phyloP scores from a whole-genome alignment of 352 stramenopile genomes.

The Globisporangium spiculum region DNA sequence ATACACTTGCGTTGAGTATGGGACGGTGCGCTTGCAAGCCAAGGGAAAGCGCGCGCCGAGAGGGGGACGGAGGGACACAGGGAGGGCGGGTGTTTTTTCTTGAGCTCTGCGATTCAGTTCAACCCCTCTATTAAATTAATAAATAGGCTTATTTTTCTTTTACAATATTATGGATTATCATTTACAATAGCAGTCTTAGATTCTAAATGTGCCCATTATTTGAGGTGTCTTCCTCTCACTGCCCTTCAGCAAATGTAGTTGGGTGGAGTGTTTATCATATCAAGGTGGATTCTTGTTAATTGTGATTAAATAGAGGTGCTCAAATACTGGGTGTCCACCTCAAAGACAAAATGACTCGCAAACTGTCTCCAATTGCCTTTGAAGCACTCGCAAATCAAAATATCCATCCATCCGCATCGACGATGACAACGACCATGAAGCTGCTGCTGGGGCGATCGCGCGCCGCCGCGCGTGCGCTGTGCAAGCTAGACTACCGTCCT shows the following conservation, averaged over 20 bases:
- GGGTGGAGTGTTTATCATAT: not conserved
- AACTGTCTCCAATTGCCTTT: not conserved
- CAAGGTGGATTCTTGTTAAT: not conserved
- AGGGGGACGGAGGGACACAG: not conserved
- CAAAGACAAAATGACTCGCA: not conserved
- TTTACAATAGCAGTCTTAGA: too few species aligned
- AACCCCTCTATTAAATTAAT: not conserved
- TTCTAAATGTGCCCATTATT: too few species aligned
- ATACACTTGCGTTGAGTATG: conserved; percentile 7
- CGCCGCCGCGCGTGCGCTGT: not conserved
- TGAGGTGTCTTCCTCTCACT: too few species aligned
- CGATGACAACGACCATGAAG: not conserved
- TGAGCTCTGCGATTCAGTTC: not conserved
- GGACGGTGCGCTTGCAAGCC: not conserved
- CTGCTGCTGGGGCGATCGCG: not conserved
- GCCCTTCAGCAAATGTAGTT: too few species aligned
- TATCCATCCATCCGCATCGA: too few species aligned
- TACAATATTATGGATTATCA: too few species aligned
- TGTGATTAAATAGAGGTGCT: not conserved
- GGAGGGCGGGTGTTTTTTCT: not conserved
- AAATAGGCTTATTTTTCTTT: too few species aligned
- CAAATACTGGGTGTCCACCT: not conserved
- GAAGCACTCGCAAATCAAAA: not conserved
- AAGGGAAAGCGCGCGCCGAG: not conserved
- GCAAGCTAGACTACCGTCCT: not conserved